Evolutionary conservation across 805 yeast species (phyloP).

Genomic region (Pichia exigua): DNA sequence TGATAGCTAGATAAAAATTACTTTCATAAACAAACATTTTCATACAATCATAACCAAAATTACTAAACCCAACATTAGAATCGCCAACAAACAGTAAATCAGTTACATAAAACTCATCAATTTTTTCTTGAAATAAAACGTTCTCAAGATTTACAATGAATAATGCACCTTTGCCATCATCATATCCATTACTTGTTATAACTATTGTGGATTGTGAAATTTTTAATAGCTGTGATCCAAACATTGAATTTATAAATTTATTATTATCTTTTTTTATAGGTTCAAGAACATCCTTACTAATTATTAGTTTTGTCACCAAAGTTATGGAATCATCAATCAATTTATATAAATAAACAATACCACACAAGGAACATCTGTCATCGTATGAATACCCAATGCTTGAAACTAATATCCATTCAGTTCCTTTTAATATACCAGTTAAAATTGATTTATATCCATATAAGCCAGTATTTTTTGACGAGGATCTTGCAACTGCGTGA

Average conservation of each 20-base stretch:
- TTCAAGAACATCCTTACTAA: background rate
- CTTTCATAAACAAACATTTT: slow-evolving; percentile 19
- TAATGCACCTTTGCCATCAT: slow-evolving; percentile 37
- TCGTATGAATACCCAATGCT: slow-evolving; percentile 23
- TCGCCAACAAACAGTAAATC: slow-evolving; percentile 18
- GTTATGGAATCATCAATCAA: background rate
- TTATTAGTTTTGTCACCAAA: slow-evolving; percentile 9
- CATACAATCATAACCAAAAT: slow-evolving; percentile 35
- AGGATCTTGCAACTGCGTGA: slow-evolving; percentile 2
- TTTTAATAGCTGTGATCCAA: slow-evolving; percentile 16
- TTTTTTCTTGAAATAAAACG: slow-evolving; percentile 3
- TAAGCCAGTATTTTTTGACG: slow-evolving; percentile 19
- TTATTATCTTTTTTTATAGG: background rate
- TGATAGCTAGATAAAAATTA: slow-evolving; percentile 27
- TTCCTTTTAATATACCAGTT: slow-evolving; percentile 13
- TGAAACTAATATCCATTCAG: slow-evolving; percentile 26
- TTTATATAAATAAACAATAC: slow-evolving; percentile 30
- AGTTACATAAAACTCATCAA: slow-evolving; percentile 1
- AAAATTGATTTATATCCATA: slow-evolving; percentile 24
- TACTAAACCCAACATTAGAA: slow-evolving; percentile 29
- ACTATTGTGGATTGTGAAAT: slow-evolving; percentile 19
- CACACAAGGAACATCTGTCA: slow-evolving; percentile 30
- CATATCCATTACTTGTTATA: slow-evolving; percentile 30
- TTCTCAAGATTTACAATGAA: slow-evolving; percentile 31
- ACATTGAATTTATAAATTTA: slow-evolving; percentile 10